A percentile compares a stretch with the other conserved stretches of the same genome.
These are phyloP conservation scores for Metroxylon sagu DNA, from an alignment of 176 grass and related monocot species.

Conservation along the genomic window DNA sequence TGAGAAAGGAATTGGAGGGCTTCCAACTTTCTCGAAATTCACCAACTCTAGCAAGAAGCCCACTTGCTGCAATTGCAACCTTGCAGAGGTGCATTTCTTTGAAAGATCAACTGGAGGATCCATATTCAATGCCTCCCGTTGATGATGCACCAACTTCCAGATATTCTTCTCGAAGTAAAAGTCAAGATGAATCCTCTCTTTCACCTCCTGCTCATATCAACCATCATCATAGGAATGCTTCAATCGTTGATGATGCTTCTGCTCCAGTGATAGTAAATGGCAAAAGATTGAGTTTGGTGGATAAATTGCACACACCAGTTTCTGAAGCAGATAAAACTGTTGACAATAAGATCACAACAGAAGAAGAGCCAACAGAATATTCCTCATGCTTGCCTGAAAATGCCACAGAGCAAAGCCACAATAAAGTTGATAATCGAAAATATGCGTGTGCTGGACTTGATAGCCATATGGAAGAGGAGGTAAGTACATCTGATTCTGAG, in stretches of 20 bases:
- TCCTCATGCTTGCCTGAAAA: constrained; percentile 4
- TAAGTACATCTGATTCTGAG: constrained; percentile 22
- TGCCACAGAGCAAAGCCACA: constrained; percentile 5
- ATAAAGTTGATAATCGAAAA: constrained; percentile 22
- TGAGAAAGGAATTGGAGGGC: background rate
- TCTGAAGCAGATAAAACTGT: constrained; percentile 21
- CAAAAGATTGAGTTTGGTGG: constrained; percentile 6
- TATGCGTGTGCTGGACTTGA: constrained; percentile 7
- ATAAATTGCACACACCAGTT: constrained; percentile 16
- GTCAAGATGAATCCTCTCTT: background rate
- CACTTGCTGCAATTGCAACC: constrained; percentile 24
- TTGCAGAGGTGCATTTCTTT: constrained; percentile 24
- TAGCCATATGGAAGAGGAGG: constrained; percentile 22
- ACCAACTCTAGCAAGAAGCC: constrained; percentile 13
- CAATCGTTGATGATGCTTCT: constrained; percentile 10
- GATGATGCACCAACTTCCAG: constrained; percentile 22
- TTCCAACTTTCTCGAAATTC: constrained; percentile 20
- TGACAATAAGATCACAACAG: constrained; percentile 2
- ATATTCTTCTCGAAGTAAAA: constrained; percentile 15
- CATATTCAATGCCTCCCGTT: constrained; percentile 12
- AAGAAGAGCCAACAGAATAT: constrained; percentile 16
- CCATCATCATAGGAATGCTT: constrained; percentile 14
- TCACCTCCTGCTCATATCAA: background rate
- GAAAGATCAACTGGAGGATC: constrained; percentile 14
- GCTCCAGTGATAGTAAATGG: background rate